phyloP scores from a whole-genome alignment of 2,329 filamentous ascomycete genomes.

The Pleoardoris graminearum region DNA sequence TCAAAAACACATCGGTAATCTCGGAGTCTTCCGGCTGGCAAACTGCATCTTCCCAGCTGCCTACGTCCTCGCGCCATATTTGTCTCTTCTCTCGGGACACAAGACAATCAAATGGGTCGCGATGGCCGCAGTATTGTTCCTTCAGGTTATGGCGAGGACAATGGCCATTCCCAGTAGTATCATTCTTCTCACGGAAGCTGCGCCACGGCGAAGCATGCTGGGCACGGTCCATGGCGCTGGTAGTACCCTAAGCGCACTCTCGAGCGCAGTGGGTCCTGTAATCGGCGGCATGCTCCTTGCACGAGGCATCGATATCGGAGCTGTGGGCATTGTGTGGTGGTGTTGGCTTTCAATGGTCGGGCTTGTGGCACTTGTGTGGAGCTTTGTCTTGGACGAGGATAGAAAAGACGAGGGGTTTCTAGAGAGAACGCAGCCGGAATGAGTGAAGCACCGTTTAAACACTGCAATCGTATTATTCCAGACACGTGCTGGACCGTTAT shows the following conservation, averaged over 20 bases:
- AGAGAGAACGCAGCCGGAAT: too few species aligned
- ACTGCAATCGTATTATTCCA: too few species aligned
- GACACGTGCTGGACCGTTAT: too few species aligned
- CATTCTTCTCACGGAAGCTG: constrained; percentile 64
- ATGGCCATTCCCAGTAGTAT: constrained; percentile 60
- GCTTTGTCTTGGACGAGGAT: constrained; percentile 59
- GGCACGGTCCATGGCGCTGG: constrained; percentile 61
- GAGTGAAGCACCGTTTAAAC: too few species aligned
- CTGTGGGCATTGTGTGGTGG: constrained; percentile 63
- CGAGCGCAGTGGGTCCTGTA: constrained; percentile 61
- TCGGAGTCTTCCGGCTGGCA: constrained; percentile 43
- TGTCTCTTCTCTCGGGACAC: constrained; percentile 42
- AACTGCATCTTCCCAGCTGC: constrained; percentile 49
- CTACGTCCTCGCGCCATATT: constrained; percentile 48
- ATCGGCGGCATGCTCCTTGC: constrained; percentile 62
- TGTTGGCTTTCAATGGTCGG: constrained; percentile 54
- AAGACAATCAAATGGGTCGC: constrained; percentile 43
- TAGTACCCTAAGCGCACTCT: constrained; percentile 61
- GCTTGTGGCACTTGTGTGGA: constrained; percentile 54
- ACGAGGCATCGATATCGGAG: constrained; percentile 57
- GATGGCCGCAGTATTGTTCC: constrained; percentile 44
- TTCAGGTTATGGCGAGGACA: constrained; percentile 50
- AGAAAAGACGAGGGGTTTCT: constrained; percentile 55
- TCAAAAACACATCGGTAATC: constrained; percentile 45
- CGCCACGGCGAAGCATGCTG: constrained; percentile 55